A percentile compares a stretch with the other conserved stretches of the same genome.
Conservation (phyloP, 306 rosid genomes). For the Nissolia schottii region DNA sequence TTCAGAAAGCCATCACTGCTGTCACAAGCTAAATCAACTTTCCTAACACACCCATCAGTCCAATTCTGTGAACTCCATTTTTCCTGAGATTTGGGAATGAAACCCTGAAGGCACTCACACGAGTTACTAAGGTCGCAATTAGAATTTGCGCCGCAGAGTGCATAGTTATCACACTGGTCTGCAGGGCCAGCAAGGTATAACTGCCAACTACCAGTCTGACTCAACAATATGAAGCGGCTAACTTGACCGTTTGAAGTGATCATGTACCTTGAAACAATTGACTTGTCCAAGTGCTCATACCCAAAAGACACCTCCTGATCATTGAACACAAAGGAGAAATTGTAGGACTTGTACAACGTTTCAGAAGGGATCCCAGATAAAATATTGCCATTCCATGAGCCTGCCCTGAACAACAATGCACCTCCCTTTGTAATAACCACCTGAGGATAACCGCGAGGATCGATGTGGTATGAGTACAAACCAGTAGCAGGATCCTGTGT, state of each 20-base stretch:
- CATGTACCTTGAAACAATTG: slow-evolving; percentile 18
- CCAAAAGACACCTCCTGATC: slow-evolving; percentile 25
- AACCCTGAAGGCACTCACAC: slow-evolving; percentile 31
- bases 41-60: slow-evolving; percentile 34
- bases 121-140: not conserved
- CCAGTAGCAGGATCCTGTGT: slow-evolving; percentile 24
- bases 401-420: not conserved
- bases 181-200: slow-evolving; percentile 11
- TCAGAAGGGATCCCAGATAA: slow-evolving; percentile 19
- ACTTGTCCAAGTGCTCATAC: slow-evolving; percentile 7
- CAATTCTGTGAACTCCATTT: slow-evolving; percentile 22
- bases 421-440: slow-evolving; percentile 11
- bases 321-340: slow-evolving; percentile 20
- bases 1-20: slow-evolving; percentile 16
- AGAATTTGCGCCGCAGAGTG: slow-evolving; percentile 25
- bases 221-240: not conserved
- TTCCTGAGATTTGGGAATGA: slow-evolving; percentile 19
- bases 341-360: not conserved
- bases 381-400: slow-evolving; percentile 33
- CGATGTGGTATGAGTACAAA: slow-evolving; percentile 19
- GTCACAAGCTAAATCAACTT: slow-evolving; percentile 7
- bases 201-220: not conserved
- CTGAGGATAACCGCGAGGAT: slow-evolving; percentile 30
- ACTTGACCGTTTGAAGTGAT: not conserved
- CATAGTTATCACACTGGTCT: slow-evolving; percentile 29